phyloP scores from a whole-genome alignment of 345 rosid genomes.

The Raphanus sativus region DNA sequence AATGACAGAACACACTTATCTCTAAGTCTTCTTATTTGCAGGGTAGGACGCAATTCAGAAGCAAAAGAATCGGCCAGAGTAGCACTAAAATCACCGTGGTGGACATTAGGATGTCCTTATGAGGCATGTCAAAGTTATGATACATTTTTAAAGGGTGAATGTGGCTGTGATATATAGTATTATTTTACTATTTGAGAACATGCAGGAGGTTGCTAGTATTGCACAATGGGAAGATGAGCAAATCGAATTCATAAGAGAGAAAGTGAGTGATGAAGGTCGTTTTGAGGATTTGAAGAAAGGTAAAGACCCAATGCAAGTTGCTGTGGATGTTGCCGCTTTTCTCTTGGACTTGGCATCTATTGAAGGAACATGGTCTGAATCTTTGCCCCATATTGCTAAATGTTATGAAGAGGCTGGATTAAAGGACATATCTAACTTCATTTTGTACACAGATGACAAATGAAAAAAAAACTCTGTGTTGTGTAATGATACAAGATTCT shows the following conservation, averaged over 20 bases:
- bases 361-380: conserved; percentile 76
- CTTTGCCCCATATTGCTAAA: conserved; percentile 53
- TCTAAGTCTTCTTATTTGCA: conserved; percentile 32
- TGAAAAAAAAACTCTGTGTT: not conserved
- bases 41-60: conserved; percentile 70
- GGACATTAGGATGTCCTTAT: conserved; percentile 82
- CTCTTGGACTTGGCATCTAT: conserved; percentile 84
- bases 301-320: conserved; percentile 77
- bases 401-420: conserved; percentile 77
- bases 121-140: conserved; percentile 43
- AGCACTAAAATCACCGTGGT: conserved; percentile 87
- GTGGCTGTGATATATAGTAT: not conserved
- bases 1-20: not conserved
- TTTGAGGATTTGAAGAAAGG: conserved; percentile 81
- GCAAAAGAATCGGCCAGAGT: conserved; percentile 92
- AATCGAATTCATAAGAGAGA: conserved; percentile 79
- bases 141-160: not conserved
- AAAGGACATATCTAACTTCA: conserved; percentile 56
- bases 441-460: conserved; percentile 48
- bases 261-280: conserved; percentile 75
- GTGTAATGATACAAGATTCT: not conserved
- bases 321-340: conserved; percentile 83
- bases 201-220: conserved; percentile 66
- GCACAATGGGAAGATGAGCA: conserved; percentile 96
- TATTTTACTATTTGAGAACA: not conserved